Base-by-base conservation (phyloP, 805 yeast species). In the Yarrowia bubula region DNA sequence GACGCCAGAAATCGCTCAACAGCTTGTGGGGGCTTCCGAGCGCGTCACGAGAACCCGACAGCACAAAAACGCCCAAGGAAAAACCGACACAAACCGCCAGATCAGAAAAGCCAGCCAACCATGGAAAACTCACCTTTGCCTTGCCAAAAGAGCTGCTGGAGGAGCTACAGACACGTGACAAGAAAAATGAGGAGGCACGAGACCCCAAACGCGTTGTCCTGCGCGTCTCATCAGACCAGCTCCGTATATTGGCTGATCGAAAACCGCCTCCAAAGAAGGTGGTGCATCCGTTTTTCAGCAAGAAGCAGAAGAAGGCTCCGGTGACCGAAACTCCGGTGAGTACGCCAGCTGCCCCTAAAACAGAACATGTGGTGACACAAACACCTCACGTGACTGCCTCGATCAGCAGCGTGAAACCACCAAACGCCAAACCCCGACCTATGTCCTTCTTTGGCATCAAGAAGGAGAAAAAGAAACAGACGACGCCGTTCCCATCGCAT, bases 1-100 rank as follows among this genome's bases (percentile, higher is more conserved):
- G 60, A 51, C 60, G 60, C 60, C 60, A 51, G 37, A 51, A 38
- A 51, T 51, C 44, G 14, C 44, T 51, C 37, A 51, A 28, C 44
- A 51, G 38, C 44, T 8, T 51, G 43, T 51, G 60, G 60, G 60
- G 60, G 11, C 14, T 48, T 11, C 55, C 55, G 7, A 33, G 32
- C 38, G 53, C 11, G 53, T 17, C 53, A 48, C 53, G 39, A 32
- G 53, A 37, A 3, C 44, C 15, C n/a, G 28, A 22, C 28, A 22
- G 5, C 28, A 22, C 28, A 22, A 22, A 22, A 22, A 22, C 28
- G 5, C 28, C 28, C 28, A 22, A 22, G 28, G 28, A 22, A 22
- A 22, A 22, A 22, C 28, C 28, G 28, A 22, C 28, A 22, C 28
- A 22, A 22, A 22, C 3, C 28, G 28, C 28, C 28, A 22, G 28